Evolutionary conservation across 306 rosid genomes (phyloP).

Genomic region (Acacia acuminata): DNA sequence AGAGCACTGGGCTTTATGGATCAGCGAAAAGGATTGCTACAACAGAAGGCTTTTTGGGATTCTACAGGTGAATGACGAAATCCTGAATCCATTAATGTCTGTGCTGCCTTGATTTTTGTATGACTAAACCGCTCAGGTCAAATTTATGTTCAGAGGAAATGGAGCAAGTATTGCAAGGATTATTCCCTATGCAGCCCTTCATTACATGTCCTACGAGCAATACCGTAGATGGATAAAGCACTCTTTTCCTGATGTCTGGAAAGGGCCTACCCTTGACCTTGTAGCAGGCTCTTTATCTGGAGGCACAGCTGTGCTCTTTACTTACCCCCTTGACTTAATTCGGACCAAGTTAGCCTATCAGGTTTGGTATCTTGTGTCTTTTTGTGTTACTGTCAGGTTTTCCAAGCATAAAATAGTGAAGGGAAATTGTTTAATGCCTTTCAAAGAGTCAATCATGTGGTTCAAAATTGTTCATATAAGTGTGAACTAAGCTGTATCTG

Average conservation of each 20-base stretch:
- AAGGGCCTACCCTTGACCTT: conserved; percentile 94
- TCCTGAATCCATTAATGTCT: conserved; percentile 8
- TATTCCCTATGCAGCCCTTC: conserved; percentile 94
- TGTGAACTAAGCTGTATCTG: conserved; percentile 16
- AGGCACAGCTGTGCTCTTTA: conserved; percentile 90
- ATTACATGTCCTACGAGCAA: conserved; percentile 87
- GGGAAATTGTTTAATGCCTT: neutral
- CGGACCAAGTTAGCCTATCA: conserved; percentile 94
- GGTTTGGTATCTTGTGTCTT: conserved; percentile 41
- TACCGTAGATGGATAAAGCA: conserved; percentile 85
- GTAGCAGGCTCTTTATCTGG: conserved; percentile 94
- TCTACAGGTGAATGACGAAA: conserved; percentile 65
- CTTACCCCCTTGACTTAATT: conserved; percentile 90
- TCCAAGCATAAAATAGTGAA: neutral
- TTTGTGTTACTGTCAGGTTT: neutral
- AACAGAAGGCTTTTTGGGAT: conserved; percentile 82
- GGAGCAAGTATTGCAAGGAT: conserved; percentile 99
- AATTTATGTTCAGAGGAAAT: conserved; percentile 69
- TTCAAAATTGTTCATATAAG: neutral
- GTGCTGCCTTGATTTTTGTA: neutral
- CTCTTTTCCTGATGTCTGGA: conserved; percentile 64
- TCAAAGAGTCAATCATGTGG: neutral
- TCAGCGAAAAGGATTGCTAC: conserved; percentile 63
- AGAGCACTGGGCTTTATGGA: conserved; percentile 69
- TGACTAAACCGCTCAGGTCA: conserved; percentile 3